Base-by-base conservation (phyloP, 306 rosid species). In the Fragaria ananassa region DNA sequence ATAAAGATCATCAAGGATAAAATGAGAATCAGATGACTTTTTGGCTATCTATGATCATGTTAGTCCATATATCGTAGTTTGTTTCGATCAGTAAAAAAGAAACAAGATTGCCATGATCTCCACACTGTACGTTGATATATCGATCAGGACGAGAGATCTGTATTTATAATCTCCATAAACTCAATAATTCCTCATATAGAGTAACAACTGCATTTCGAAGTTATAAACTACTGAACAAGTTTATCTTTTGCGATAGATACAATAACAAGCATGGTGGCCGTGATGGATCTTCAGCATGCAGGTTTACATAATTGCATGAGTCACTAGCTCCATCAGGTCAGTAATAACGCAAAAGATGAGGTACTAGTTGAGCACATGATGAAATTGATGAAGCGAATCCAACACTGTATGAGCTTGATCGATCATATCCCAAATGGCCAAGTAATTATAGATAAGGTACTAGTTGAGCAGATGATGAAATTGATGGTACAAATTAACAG, bases 271-370 rank as follows among this genome's bases (percentile, higher is more conserved):
- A 71, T 92, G 81, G 88, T 83, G 1, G 87, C 76, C 13, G 93
- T 88, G 31, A 91, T 86, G 46, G 83, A 83, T 92, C 60, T 92
- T 92, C 89, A 85, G 93, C 90, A 8, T 41, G 44, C 9, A 85
- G 77, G 85, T 88, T 87, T 72, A 72, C 54, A 8, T 83, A 93
- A 10, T 45, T 51, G 67, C 84, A 89, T 89, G 71, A 70, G 85
- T 10, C 3, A 44, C 12, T 72, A 72, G 83, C 45, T 75, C 91
- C 4, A 79, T 87, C 50, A 78, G 37, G 82, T 68, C 90, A 67
- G 86, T 91, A 0, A 88, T 91, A 75, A 1, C 35, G 35, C 34
- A 31, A 31, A 31, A 31, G 34, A 31, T 31, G 3, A 31, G 35
- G 35, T 31, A 31, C 35, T 31, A 31, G 35, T 31, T 31, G 4